Base-by-base conservation (phyloP, 805 yeast species). In the Barnettozyma wickerhamii region DNA sequence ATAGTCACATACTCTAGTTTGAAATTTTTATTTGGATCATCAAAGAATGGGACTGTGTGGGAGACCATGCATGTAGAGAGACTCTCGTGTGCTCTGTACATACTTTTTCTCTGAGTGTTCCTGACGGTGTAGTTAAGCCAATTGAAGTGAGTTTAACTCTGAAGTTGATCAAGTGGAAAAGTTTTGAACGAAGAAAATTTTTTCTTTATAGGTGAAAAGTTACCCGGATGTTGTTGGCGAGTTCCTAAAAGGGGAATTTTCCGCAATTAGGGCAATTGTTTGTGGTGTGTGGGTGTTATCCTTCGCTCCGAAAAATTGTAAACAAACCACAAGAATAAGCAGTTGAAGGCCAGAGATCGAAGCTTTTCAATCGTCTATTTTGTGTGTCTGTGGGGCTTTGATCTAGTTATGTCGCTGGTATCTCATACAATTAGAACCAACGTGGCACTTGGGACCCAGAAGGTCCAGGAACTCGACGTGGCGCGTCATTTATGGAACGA, bases 1-100 rank as follows among this genome's bases (percentile, higher is more conserved):
- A 47, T 47, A 53, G 71, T 76, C 82, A 77, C 74, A 77, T 68
- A 77, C 83, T 77, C 83, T 77, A 77, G 83, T 77, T 77, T 77
- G 81, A 60, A 51, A 42, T 32, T 40, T 68, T 66, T 56, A 38
- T 45, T 53, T 55, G 46, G 53, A 50, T 56, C 59, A 55, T 55
- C 59, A 55, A 37, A 42, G 28, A 29, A 38, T 28, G 32, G 32
- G 9, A 20, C 10, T 10, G 19, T 24, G 14, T 10, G 12, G 15
- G 24, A 19, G 7, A 35, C 12, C 7, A 26, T 21, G 21, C 5
- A n/a, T 12, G 34, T 17, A 29, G 24, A 17, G 12, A 12, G 9
- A 9, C 26, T 23, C 12, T 23, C 12, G 26, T 23, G 26, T 12
- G 32, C 17, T 14, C 15, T 6, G 18, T 33, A 40, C 43, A 31